Evolutionary conservation across 805 yeast species (phyloP).

Genomic region (Sugiyamaella qingdaonensis): DNA sequence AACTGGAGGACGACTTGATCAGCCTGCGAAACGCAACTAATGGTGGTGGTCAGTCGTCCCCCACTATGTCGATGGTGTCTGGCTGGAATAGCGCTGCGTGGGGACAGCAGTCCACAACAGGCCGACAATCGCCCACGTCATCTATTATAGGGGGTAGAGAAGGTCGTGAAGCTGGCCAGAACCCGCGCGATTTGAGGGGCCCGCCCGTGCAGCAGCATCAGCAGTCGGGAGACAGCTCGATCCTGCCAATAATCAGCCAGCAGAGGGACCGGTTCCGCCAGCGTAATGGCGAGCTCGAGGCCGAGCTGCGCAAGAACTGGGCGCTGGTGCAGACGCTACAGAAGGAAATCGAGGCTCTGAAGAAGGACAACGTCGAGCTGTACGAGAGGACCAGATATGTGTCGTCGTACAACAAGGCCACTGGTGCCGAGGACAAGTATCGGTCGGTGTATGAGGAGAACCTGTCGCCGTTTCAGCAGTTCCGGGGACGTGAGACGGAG

Average conservation of each 20-base stretch:
- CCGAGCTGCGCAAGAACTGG: conserved; percentile 61
- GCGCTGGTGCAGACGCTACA: conserved; percentile 54
- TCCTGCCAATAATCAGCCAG: conserved; percentile 83
- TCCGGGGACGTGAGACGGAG: conserved; percentile 72
- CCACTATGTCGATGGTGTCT: conserved; percentile 32
- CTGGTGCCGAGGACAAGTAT: conserved; percentile 49
- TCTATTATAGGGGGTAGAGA: conserved; percentile 31
- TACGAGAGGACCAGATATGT: conserved; percentile 58
- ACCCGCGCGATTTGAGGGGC: neutral
- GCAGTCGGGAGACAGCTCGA: conserved; percentile 36
- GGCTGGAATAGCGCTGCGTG: conserved; percentile 29
- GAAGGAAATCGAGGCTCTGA: conserved; percentile 58
- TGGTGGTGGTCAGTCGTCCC: conserved; percentile 6
- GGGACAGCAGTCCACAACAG: conserved; percentile 24
- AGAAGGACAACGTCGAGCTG: conserved; percentile 70
- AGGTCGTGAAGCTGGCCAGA: neutral
- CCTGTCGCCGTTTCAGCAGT: conserved; percentile 77
- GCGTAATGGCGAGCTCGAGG: conserved; percentile 79
- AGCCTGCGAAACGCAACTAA: conserved; percentile 45
- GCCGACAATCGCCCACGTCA: conserved; percentile 40
- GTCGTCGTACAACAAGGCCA: conserved; percentile 20
- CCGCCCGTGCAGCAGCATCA: conserved; percentile 2
- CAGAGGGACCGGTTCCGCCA: conserved; percentile 91
- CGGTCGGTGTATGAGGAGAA: conserved; percentile 67
- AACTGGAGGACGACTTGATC: conserved; percentile 71